phyloP scores from a whole-genome alignment of 257 asterid species.

The Plantago major region DNA sequence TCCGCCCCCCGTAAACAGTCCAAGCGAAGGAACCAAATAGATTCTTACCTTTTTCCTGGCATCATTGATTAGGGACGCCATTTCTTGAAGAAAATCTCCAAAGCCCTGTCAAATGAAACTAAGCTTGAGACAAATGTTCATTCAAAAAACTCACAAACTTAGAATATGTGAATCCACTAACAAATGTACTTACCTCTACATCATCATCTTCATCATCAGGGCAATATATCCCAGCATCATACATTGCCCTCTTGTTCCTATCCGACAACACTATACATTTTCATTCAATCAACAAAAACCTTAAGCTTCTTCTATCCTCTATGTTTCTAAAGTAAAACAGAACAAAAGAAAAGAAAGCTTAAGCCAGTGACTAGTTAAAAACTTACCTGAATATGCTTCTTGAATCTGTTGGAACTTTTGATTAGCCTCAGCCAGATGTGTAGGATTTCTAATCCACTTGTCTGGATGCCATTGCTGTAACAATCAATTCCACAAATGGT shows the following conservation, averaged over 20 bases:
- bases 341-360: background rate
- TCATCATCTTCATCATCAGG: slow-evolving; percentile 60
- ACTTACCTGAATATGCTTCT: slow-evolving; percentile 91
- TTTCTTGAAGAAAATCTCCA: slow-evolving; percentile 71
- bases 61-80: slow-evolving; percentile 61
- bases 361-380: background rate
- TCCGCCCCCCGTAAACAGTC: too few relatives aligned
- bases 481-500: too few relatives aligned
- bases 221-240: slow-evolving; percentile 68
- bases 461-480: slow-evolving; percentile 94
- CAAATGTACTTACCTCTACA: slow-evolving; percentile 30
- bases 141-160: background rate
- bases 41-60: slow-evolving; percentile 56
- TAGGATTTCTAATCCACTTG: slow-evolving; percentile 58
- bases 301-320: background rate
- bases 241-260: slow-evolving; percentile 51
- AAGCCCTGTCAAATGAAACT: slow-evolving; percentile 41
- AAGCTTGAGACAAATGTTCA: background rate
- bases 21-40: too few relatives aligned
- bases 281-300: background rate
- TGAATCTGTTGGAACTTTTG: slow-evolving; percentile 75
- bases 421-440: slow-evolving; percentile 61
- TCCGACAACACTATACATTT: slow-evolving; percentile 66
- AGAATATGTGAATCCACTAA: background rate
- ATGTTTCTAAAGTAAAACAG: background rate